These are phyloP conservation scores for Naumovozyma baii DNA, from an alignment of 805 yeast species.

Conservation along the genomic window DNA sequence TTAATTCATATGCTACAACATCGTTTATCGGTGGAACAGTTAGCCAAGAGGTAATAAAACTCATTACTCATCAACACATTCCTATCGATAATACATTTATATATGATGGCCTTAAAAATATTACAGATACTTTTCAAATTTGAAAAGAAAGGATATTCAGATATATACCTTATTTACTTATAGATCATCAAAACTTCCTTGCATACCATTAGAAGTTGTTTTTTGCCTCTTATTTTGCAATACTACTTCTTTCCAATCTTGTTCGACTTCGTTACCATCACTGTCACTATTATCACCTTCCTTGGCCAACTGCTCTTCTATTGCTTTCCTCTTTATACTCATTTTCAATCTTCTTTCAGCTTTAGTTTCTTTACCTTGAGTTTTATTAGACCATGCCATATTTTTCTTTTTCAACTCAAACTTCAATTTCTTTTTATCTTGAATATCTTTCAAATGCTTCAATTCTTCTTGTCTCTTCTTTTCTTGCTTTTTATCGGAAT, in stretches of 20 bases:
- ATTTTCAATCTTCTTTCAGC: slow-evolving; percentile 57
- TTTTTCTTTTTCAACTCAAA: slow-evolving; percentile 43
- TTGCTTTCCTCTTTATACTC: slow-evolving; percentile 45
- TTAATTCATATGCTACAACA: slow-evolving; percentile 10
- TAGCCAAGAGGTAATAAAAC: slow-evolving; percentile 74
- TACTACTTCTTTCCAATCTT: slow-evolving; percentile 85
- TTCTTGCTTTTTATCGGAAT: slow-evolving; percentile 58
- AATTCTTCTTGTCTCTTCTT: slow-evolving; percentile 47
- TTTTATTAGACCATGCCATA: slow-evolving; percentile 73
- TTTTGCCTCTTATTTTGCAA: slow-evolving; percentile 54
- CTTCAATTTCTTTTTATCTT: slow-evolving; percentile 32
- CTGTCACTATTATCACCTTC: slow-evolving; percentile 33
- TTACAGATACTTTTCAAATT: slow-evolving; percentile 35
- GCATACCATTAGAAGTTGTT: slow-evolving; percentile 31
- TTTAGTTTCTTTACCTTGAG: slow-evolving; percentile 51
- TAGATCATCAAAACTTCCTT: slow-evolving; percentile 55
- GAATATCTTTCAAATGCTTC: slow-evolving; percentile 35
- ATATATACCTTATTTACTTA: no score
- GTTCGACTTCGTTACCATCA: slow-evolving; percentile 37
- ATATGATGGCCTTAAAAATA: slow-evolving; percentile 61
- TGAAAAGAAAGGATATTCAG: no score
- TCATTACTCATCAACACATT: slow-evolving; percentile 67
- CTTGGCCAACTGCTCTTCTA: slow-evolving; percentile 40
- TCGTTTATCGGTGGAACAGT: slow-evolving; percentile 76
- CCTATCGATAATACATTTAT: slow-evolving; percentile 64